Conservation (phyloP, 495 filamentous ascomycete species). For the Penicillium bovifimosum region DNA sequence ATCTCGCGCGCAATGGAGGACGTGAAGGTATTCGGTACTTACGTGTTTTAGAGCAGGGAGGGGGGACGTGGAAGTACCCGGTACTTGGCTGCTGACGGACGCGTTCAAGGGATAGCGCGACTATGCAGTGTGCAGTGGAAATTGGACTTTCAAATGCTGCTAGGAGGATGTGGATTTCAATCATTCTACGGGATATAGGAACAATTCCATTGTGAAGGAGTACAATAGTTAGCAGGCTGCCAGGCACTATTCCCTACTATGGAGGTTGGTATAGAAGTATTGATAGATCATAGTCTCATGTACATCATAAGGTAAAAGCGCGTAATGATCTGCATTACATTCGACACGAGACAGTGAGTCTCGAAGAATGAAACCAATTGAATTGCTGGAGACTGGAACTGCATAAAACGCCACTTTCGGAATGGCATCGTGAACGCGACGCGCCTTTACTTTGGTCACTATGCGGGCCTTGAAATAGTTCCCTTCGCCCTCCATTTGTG, state of each 20-base stretch:
- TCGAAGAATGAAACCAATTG: slow-evolving; percentile 10
- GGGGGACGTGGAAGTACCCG: not conserved
- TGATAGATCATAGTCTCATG: not conserved
- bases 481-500: slow-evolving; percentile 11
- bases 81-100: slow-evolving; percentile 3
- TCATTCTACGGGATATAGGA: not conserved
- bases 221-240: no score
- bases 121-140: not conserved
- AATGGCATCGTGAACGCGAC: slow-evolving; percentile 21
- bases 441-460: slow-evolving; percentile 3
- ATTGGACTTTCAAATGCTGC: not conserved
- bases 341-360: not conserved
- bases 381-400: slow-evolving; percentile 8
- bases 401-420: slow-evolving; percentile 19
- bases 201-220: not conserved
- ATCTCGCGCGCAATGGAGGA: not conserved
- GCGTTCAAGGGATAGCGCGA: slow-evolving; percentile 8
- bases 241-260: not conserved
- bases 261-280: not conserved
- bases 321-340: not conserved
- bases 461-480: slow-evolving; percentile 15
- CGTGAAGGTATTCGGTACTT: slow-evolving; percentile 10
- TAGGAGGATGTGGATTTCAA: not conserved
- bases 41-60: not conserved
- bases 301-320: not conserved